Percentiles rank a stretch among this genome's conserved stretches.
phyloP scores from a whole-genome alignment of 1,284 basidiomycete species.

The Prillingera fragicola region DNA sequence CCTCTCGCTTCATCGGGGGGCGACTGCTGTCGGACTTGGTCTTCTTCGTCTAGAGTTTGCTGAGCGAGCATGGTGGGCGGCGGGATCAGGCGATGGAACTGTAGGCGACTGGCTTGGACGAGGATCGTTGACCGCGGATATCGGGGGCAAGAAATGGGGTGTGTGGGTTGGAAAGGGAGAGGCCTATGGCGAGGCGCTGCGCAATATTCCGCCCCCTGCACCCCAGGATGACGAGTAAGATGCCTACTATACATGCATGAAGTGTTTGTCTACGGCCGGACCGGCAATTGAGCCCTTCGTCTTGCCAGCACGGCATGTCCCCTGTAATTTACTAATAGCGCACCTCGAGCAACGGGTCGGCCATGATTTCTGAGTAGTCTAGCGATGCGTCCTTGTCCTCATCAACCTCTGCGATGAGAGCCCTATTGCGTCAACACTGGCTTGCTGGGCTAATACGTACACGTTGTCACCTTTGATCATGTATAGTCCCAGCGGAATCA shows the following conservation, averaged over 20 bases:
- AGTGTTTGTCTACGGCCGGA: not conserved
- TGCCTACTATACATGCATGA: conserved; percentile 5
- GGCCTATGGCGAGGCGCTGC: conserved; percentile 29
- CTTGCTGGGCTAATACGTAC: conserved; percentile 50
- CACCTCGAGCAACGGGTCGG: conserved; percentile 61
- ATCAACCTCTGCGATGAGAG: conserved; percentile 86
- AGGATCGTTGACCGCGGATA: conserved; percentile 23
- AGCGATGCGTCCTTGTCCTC: conserved; percentile 71
- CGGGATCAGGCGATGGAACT: not conserved
- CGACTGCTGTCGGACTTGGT: conserved; percentile 34
- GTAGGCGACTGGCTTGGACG: conserved; percentile 21
- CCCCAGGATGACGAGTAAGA: conserved; percentile 6
- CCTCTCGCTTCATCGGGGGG: conserved; percentile 25
- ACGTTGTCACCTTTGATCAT: conserved; percentile 97
- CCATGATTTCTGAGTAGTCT: conserved; percentile 72
- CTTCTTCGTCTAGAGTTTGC: conserved; percentile 46
- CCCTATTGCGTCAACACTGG: conserved; percentile 51
- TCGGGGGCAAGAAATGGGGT: conserved; percentile 27
- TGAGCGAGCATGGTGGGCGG: conserved; percentile 34
- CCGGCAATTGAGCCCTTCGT: conserved; percentile 43
- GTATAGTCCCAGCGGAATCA: conserved; percentile 91
- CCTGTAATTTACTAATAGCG: conserved; percentile 17
- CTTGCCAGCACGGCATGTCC: conserved; percentile 25
- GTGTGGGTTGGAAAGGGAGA: conserved; percentile 38
- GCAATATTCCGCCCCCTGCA: conserved; percentile 10